phyloP scores from a whole-genome alignment of 148 eudicot genomes.

The Amaranthus palmeri region DNA sequence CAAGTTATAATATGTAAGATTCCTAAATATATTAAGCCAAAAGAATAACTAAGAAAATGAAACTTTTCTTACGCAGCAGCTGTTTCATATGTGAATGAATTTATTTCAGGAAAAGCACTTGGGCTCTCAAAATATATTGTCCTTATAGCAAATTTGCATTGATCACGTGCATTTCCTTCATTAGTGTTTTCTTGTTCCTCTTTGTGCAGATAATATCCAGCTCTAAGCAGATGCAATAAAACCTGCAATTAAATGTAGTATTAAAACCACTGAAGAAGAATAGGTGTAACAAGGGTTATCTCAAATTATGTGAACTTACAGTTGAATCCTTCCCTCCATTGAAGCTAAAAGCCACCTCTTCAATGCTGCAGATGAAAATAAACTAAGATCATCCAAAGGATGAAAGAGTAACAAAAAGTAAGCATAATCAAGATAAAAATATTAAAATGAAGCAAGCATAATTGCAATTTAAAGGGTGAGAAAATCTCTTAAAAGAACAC shows the following conservation, averaged over 20 bases:
- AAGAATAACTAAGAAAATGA: not conserved
- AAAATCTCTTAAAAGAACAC: not conserved
- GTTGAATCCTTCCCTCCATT: slow-evolving; percentile 99
- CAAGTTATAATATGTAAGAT: not conserved
- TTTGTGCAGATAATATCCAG: slow-evolving; percentile 71
- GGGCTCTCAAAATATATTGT: slow-evolving; percentile 90
- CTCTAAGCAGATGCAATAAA: slow-evolving; percentile 86
- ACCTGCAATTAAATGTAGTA: slow-evolving; percentile 43
- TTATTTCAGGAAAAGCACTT: slow-evolving; percentile 78
- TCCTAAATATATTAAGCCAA: not conserved
- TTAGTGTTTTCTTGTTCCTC: slow-evolving; percentile 31
- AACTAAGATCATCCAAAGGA: not conserved
- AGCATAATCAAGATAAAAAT: not conserved
- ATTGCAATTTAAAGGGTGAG: not conserved
- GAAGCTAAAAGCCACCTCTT: slow-evolving; percentile 96
- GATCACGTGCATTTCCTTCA: slow-evolving; percentile 34
- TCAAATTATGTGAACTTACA: slow-evolving; percentile 45
- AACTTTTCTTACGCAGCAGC: slow-evolving; percentile 53
- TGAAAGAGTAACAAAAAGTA: not conserved
- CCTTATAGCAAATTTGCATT: slow-evolving; percentile 61
- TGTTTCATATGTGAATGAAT: slow-evolving; percentile 87
- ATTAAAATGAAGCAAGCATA: slow-evolving; percentile 2
- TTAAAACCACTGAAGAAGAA: slow-evolving; percentile 1
- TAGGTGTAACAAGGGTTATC: not conserved
- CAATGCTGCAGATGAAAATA: slow-evolving; percentile 48